Conservation (phyloP, 2,329 filamentous ascomycete species). For the Xylariaceae sp. region DNA sequence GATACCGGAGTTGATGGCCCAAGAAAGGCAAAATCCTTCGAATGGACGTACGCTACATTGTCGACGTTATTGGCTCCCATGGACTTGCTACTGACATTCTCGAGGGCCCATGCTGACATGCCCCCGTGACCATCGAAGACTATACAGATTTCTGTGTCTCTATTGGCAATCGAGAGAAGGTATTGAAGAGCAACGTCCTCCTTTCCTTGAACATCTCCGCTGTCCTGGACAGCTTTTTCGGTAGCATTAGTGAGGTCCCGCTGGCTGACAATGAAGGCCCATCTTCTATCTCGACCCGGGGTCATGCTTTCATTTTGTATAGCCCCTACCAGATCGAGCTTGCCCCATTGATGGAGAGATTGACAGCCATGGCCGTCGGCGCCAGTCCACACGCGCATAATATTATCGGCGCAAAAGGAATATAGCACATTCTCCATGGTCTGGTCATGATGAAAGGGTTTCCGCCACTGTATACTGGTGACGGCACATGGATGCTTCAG, state of each 20-base stretch:
- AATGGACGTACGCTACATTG: conserved; percentile 76
- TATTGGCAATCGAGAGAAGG: conserved; percentile 79
- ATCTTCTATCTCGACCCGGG: conserved; percentile 43
- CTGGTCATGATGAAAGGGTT: conserved; percentile 71
- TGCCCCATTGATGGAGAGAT: conserved; percentile 73
- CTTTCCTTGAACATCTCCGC: conserved; percentile 50
- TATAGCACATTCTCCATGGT: conserved; percentile 83
- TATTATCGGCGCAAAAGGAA: conserved; percentile 77
- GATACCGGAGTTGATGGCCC: conserved; percentile 18
- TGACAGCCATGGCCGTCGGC: conserved; percentile 68
- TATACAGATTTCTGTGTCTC: conserved; percentile 81
- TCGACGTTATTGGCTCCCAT: conserved; percentile 68
- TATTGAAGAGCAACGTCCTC: conserved; percentile 75
- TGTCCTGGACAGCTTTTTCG: conserved; percentile 66
- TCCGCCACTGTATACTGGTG: conserved; percentile 83
- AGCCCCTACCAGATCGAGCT: conserved; percentile 70
- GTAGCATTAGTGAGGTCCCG: conserved; percentile 74
- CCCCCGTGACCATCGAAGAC: conserved; percentile 78
- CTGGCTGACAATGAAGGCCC: conserved; percentile 78
- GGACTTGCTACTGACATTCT: conserved; percentile 72
- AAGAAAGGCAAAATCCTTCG: conserved; percentile 46
- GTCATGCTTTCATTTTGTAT: conserved; percentile 45
- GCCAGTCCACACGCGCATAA: conserved; percentile 78
- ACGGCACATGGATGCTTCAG: conserved; percentile 78
- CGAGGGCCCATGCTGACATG: conserved; percentile 90